A percentile compares a stretch with the other conserved stretches of the same genome.
Evolutionary conservation across 192 early-diverging fungal species (phyloP).

Genomic region (Backusella liffmaniae): DNA sequence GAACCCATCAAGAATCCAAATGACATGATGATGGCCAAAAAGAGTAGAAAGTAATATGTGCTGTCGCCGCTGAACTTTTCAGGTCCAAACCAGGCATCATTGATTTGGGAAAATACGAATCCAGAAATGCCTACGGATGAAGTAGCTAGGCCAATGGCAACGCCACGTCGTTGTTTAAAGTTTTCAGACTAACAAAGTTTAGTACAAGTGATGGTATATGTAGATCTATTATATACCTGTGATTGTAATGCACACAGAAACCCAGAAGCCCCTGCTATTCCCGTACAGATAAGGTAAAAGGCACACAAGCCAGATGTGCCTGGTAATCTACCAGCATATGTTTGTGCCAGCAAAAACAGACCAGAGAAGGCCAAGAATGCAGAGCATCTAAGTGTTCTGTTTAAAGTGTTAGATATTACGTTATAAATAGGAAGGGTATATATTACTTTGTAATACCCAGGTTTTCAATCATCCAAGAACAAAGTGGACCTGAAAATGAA

Average conservation of each 20-base stretch:
- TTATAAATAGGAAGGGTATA: too few species aligned
- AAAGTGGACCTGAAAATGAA: slow-evolving; percentile 30
- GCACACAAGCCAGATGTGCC: slow-evolving; percentile 16
- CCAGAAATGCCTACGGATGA: slow-evolving; percentile 27
- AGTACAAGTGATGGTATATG: not conserved
- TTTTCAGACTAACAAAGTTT: slow-evolving; percentile 21
- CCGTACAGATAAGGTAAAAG: slow-evolving; percentile 19
- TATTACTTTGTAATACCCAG: slow-evolving; percentile 11
- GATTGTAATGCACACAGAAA: slow-evolving; percentile 27
- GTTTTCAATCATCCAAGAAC: slow-evolving; percentile 26
- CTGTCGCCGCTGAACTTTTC: not conserved
- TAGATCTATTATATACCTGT: slow-evolving; percentile 11
- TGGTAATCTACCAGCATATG: slow-evolving; percentile 20
- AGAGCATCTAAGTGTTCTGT: slow-evolving; percentile 16
- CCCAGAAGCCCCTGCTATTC: slow-evolving; percentile 20
- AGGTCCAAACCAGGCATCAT: slow-evolving; percentile 19
- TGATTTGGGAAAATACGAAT: slow-evolving; percentile 30
- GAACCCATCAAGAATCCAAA: slow-evolving; percentile 20
- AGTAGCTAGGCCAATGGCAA: slow-evolving; percentile 27
- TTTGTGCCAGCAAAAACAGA: slow-evolving; percentile 24
- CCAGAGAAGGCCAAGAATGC: slow-evolving; percentile 15
- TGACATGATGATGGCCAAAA: slow-evolving; percentile 18
- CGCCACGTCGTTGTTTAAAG: slow-evolving; percentile 27
- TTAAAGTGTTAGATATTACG: too few species aligned
- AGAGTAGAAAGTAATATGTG: slow-evolving; percentile 27